A percentile compares a stretch with the other conserved stretches of the same genome.
Evolutionary conservation across 208 protist genomes (phyloP).

Genomic region (Leishmania amazonensis): DNA sequence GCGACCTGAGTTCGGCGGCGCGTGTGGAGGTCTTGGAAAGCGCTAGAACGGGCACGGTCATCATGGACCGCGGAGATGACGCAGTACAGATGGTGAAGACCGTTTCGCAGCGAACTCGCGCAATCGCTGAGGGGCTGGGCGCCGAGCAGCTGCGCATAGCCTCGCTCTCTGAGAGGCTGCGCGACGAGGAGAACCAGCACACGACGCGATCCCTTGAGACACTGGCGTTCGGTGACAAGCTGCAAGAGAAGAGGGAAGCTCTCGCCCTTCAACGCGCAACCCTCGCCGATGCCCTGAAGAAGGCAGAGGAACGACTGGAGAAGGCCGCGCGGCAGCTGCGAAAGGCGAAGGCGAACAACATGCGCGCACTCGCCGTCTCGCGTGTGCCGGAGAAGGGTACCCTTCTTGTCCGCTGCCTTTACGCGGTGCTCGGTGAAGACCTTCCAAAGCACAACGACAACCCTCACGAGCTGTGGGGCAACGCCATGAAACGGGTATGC

Average conservation of each 20-base stretch:
- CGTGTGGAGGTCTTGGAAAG: slow-evolving; percentile 26
- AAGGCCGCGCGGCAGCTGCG: slow-evolving; percentile 35
- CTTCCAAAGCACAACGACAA: slow-evolving; percentile 38
- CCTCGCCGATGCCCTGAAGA: slow-evolving; percentile 13
- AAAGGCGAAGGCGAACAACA: slow-evolving; percentile 35
- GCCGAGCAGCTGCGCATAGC: slow-evolving; percentile 31
- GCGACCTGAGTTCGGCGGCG: slow-evolving; percentile 18
- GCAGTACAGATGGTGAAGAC: slow-evolving; percentile 50
- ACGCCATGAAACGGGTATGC: slow-evolving; percentile 47
- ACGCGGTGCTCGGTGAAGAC: slow-evolving; percentile 66
- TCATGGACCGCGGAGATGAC: slow-evolving; percentile 33
- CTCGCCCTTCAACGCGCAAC: slow-evolving; percentile 4
- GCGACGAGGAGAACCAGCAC: slow-evolving; percentile 25
- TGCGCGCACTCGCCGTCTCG: slow-evolving; percentile 47
- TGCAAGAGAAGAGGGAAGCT: slow-evolving; percentile 12
- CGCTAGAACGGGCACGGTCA: slow-evolving; percentile 25
- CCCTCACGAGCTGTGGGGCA: slow-evolving; percentile 58
- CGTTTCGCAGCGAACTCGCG: slow-evolving; percentile 40
- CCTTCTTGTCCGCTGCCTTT: slow-evolving; percentile 56
- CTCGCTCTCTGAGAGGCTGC: slow-evolving; percentile 25
- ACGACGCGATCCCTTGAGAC: slow-evolving; percentile 24
- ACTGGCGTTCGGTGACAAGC: slow-evolving; percentile 13
- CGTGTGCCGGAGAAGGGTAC: slow-evolving; percentile 45
- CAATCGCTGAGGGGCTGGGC: slow-evolving; percentile 40
- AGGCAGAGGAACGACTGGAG: slow-evolving; percentile 32